Evolutionary conservation across 768 basidiomycete species (phyloP), one percentile per base, ranked within the genome.

Genomic region (Agrocybe praecox): DNA sequence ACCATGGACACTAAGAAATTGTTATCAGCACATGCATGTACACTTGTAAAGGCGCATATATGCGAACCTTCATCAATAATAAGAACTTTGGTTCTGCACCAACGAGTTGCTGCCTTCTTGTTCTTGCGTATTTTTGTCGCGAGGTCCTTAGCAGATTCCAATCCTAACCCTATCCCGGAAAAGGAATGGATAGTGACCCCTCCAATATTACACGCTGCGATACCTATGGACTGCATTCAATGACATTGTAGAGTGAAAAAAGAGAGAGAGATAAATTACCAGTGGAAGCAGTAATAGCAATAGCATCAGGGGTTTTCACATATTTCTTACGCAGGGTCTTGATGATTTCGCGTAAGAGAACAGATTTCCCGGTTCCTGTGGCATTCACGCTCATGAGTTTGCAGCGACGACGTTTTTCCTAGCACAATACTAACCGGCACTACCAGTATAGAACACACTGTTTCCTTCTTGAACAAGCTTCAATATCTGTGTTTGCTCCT

Each of bases 171-270:
- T 57, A 96, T 90, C 0, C 96, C 96, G n/a, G 90, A 86, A 67
- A 97, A 99, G 0, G 93, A 96, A 69, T 99, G 96, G 33, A 98
- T 82, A 0, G 96, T 98, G 21, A 92, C 84, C 40, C 97, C 96
- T 10, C 96, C 96, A 49, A 99, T 95, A 63, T 99, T 98, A 71
- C 95, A 97, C 6, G 96, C 96, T 7, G 96, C 96, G 63, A 98
- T 97, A 44, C 90, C 90, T 59, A 21, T 89, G 33, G 26, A 26
- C 34, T 18, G 10, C 15, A 34, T 53, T n/a, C 19, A 45, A 43
- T 26, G 45, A 23, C n/a, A 17, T 1, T 33, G 8, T 14, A 47
- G 17, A 24, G 42, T 21, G 21, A 50, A 14, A 8, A 42, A 33
- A 46, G 9, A 33, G 12, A 6, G 36, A 29, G 17, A 19, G 8